Evolutionary conservation across 208 protist genomes (phyloP), one percentile per base, ranked within the genome.

Genomic region (Wallacemonas sp.): DNA sequence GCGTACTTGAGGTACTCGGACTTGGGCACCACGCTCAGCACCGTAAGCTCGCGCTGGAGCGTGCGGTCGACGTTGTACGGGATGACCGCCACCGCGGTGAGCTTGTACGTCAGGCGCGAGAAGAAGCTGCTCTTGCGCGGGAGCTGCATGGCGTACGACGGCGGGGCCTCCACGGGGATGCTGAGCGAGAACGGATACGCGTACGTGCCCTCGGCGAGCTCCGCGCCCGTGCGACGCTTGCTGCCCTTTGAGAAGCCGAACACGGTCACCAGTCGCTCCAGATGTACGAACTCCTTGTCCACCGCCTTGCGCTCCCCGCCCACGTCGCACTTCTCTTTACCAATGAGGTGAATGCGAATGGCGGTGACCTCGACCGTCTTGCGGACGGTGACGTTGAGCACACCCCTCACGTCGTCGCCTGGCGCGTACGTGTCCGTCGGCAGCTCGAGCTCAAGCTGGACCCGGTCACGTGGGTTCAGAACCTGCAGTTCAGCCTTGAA

Each of bases 301-400:
- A 23, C 31, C n/a, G 52, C 52, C 31, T 41, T 59, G 8, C n/a
- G 4, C 10, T 33, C 26, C 12, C 52, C 52, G 32, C 52, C 52
- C 29, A 59, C 52, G 20, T 41, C 20, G 31, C 52, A 59, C 49
- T 50, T 77, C 59, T 86, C 80, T 31, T 72, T 79, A 1, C 46
- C 76, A 16, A 66, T 29, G 8, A 75, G 64, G 18, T 59, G 11
- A 23, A 82, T 28, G 8, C 76, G 73, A 12, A 78, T 73, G 20
- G 70, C 78, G 0, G 78, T 84, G 23, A 84, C 49, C 14, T 48
- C 11, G 16, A 84, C 59, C 22, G 71, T 55, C 23, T 71, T 79
- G 16, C 67, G 44, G n/a, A 79, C 67, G 16, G 61, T 36, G 3
- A 79, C 72, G 12, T 18, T 44, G n/a, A 84, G 61, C 2, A 23